Base-by-base conservation (phyloP, 176 grass and related monocot species). In the Musa beccarii region DNA sequence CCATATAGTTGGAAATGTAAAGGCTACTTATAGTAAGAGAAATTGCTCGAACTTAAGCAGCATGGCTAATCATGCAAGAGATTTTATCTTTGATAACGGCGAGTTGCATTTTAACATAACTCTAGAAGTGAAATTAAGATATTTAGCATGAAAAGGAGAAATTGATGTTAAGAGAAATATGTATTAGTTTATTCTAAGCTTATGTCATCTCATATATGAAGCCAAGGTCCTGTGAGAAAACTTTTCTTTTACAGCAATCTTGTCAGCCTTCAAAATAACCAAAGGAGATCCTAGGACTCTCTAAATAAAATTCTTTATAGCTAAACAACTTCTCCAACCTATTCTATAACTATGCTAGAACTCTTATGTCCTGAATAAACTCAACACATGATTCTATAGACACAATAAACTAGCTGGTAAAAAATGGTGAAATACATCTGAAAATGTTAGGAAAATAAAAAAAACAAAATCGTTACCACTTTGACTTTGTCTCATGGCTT, bases 41-140 rank as follows among this genome's bases (percentile, higher is more conserved):
- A 63, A 63, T 24, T 1, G n/a, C 3, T 8, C 57, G 9, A 6
- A 61, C n/a, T 61, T 1, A 61, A 19, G 57, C 2, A 61, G 34
- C 8, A 61, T 61, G 17, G 16, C 17, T 10, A 61, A 20, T 15
- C 57, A 61, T n/a, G 16, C 57, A 61, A 61, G 57, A 61, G 1
- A n/a, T n/a, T 19, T n/a, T 7, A 61, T n/a, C 57, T 9, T 61
- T 61, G n/a, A n/a, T n/a, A 21, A 8, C 13, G 0, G 59, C 50
- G 13, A 78, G 62, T 76, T 69, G 3, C 67, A 25, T 59, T 69
- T 53, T 15, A 19, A 82, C 59, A 52, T 43, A 65, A 49, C 10
- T 28, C 52, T 78, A 34, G 34, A 66, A 51, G 64, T 66, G 16
- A 71, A 83, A 14, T 52, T 29, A 1, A 61, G 57, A 43, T 61